These are phyloP conservation scores for Amphicarpaea edgeworthii DNA, from an alignment of 306 rosid species.

Conservation along the genomic window DNA sequence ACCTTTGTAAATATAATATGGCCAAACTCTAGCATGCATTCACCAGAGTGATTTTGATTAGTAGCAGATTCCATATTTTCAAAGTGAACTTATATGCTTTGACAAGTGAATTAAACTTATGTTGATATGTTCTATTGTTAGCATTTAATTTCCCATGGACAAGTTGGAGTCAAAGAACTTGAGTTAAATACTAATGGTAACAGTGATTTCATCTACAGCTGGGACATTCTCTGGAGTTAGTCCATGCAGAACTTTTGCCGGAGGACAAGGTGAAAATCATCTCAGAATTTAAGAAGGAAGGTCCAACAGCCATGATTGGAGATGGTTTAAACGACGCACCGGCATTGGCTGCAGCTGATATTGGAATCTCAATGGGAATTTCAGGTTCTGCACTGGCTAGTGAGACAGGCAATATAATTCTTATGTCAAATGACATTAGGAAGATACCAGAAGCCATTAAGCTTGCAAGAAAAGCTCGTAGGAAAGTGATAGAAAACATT, in stretches of 20 bases:
- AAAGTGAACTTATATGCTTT: slow-evolving; percentile 8
- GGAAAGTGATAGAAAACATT: slow-evolving; percentile 75
- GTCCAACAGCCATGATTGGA: slow-evolving; percentile 89
- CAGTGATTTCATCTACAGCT: slow-evolving; percentile 64
- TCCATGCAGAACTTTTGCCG: slow-evolving; percentile 90
- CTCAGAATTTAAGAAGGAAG: slow-evolving; percentile 69
- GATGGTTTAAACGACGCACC: slow-evolving; percentile 97
- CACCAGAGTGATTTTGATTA: slow-evolving; percentile 3
- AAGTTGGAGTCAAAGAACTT: slow-evolving; percentile 27
- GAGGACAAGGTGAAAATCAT: slow-evolving; percentile 81
- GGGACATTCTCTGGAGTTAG: slow-evolving; percentile 65
- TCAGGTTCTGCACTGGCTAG: slow-evolving; percentile 94
- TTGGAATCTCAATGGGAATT: slow-evolving; percentile 97
- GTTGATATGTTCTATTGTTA: slow-evolving; percentile 16
- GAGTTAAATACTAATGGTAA: slow-evolving; percentile 42
- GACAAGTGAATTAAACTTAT: slow-evolving; percentile 4
- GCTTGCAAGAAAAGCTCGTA: slow-evolving; percentile 67
- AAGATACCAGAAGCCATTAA: slow-evolving; percentile 84
- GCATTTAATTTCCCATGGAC: background rate
- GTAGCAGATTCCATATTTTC: too few relatives aligned
- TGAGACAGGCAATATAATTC: slow-evolving; percentile 84
- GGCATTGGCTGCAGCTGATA: slow-evolving; percentile 88
- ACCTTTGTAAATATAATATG: slow-evolving; percentile 23
- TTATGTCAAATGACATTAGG: slow-evolving; percentile 85
- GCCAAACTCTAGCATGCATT: background rate